A percentile compares a stretch with the other conserved stretches of the same genome.
Conservation (phyloP, 768 basidiomycete species). For the Pleurotus tuber-regium region DNA sequence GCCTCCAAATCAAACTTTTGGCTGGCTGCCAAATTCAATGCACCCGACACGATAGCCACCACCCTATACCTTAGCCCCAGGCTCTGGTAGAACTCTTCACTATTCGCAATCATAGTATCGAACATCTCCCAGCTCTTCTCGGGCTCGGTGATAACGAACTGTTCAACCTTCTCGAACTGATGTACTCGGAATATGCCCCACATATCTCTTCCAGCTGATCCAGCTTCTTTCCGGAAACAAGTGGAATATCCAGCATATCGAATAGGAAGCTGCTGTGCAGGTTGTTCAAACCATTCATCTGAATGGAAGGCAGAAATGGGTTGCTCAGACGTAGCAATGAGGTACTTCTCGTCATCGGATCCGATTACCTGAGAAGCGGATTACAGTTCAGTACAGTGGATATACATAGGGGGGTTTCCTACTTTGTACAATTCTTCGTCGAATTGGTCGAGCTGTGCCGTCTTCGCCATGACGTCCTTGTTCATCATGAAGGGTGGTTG, state of each 20-base stretch:
- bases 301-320: slow-evolving; percentile 95
- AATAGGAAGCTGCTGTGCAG: slow-evolving; percentile 89
- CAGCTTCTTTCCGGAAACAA: slow-evolving; percentile 99
- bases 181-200: slow-evolving; percentile 99
- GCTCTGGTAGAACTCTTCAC: slow-evolving; percentile 96
- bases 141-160: slow-evolving; percentile 94
- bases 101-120: slow-evolving; percentile 84
- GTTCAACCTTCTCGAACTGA: slow-evolving; percentile 98
- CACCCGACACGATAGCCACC: slow-evolving; percentile 94
- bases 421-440: slow-evolving; percentile 99
- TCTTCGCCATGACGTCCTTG: slow-evolving; percentile 96
- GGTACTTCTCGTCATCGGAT: slow-evolving; percentile 93
- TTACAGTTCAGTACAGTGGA: too few species aligned
- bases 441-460: slow-evolving; percentile 96
- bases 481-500: slow-evolving; percentile 99
- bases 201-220: slow-evolving; percentile 95
- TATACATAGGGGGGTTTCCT: too few species aligned
- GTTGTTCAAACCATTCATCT: slow-evolving; percentile 97
- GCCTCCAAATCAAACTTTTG: slow-evolving; percentile 99
- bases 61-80: slow-evolving; percentile 90
- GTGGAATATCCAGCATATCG: slow-evolving; percentile 88
- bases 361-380: slow-evolving; percentile 63
- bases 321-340: slow-evolving; percentile 98
- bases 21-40: slow-evolving; percentile 93
- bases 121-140: slow-evolving; percentile 94